Percentiles rank a stretch among this genome's conserved stretches.
phyloP scores from a whole-genome alignment of 257 asterid genomes.

The Apocynum venetum region DNA sequence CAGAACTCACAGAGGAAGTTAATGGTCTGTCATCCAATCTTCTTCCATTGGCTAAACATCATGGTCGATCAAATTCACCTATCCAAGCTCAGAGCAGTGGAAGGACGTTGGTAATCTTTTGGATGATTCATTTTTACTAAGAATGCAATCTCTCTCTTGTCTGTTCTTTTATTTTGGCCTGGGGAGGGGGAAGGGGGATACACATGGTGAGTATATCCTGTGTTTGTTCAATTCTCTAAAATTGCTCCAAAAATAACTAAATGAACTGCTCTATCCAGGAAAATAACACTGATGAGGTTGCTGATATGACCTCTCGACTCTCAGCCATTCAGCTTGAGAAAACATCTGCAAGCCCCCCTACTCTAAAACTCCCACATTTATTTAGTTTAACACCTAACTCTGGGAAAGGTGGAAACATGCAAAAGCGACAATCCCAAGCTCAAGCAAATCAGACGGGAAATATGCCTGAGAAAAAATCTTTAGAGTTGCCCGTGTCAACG shows the following conservation, averaged over 20 bases:
- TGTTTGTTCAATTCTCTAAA: constrained; percentile 15
- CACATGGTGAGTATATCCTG: no score
- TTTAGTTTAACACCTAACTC: constrained; percentile 86
- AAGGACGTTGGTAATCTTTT: constrained; percentile 51
- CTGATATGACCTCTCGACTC: constrained; percentile 67
- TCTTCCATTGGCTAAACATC: constrained; percentile 47
- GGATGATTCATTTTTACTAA: constrained; percentile 11
- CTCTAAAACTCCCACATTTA: constrained; percentile 90
- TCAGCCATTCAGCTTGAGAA: constrained; percentile 80
- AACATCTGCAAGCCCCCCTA: constrained; percentile 67
- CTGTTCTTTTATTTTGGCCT: not conserved
- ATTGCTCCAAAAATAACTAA: constrained; percentile 18
- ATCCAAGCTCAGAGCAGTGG: constrained; percentile 75
- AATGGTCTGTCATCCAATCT: constrained; percentile 61
- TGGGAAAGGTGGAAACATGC: constrained; percentile 73
- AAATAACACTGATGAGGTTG: constrained; percentile 57
- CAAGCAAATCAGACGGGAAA: constrained; percentile 51
- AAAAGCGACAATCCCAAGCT: constrained; percentile 56
- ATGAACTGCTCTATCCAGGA: constrained; percentile 46
- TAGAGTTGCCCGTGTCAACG: constrained; percentile 47
- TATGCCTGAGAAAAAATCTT: constrained; percentile 43
- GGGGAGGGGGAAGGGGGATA: not conserved
- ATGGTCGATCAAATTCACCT: constrained; percentile 62
- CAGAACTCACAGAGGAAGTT: constrained; percentile 88
- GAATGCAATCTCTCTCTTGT: constrained; percentile 3